Conservation (phyloP, 306 rosid genomes). For the Dalbergia oliveri region DNA sequence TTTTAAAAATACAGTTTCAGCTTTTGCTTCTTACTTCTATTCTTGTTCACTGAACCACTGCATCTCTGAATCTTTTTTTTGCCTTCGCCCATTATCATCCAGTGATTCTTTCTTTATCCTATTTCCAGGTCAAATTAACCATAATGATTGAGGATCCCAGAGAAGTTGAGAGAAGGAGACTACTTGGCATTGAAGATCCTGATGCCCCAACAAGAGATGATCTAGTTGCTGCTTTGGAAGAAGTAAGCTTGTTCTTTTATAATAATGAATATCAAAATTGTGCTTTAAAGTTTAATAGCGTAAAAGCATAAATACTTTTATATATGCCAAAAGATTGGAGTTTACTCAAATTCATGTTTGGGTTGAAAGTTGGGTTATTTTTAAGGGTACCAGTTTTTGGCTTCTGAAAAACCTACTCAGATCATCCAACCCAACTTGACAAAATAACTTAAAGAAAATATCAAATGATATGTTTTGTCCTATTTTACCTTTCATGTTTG, state of each 20-base stretch:
- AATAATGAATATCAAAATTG: neutral
- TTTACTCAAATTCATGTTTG: slow-evolving; percentile 29
- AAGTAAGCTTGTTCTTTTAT: slow-evolving; percentile 58
- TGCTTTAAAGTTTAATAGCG: neutral
- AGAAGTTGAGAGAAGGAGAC: slow-evolving; percentile 85
- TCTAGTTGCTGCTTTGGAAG: slow-evolving; percentile 77
- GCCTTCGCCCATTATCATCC: slow-evolving; percentile 17
- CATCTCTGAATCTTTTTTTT: slow-evolving; percentile 13
- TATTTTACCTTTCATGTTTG: neutral
- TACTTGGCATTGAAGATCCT: slow-evolving; percentile 89
- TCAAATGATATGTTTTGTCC: slow-evolving; percentile 10
- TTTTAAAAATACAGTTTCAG: slow-evolving; percentile 16
- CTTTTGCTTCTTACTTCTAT: neutral
- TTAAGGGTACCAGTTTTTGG: slow-evolving; percentile 8
- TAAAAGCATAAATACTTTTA: slow-evolving; percentile 7
- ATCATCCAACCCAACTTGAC: slow-evolving; percentile 5
- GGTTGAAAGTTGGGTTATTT: neutral
- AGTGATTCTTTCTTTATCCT: slow-evolving; percentile 16
- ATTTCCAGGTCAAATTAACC: slow-evolving; percentile 81
- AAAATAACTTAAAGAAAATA: neutral
- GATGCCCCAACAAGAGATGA: slow-evolving; percentile 91
- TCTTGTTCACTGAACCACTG: neutral
- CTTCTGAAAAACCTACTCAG: slow-evolving; percentile 6
- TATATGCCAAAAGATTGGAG: slow-evolving; percentile 27
- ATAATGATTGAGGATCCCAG: slow-evolving; percentile 94